Evolutionary conservation across 2,329 filamentous ascomycete species (phyloP), one percentile per base, ranked within the genome.

Genomic region (Thielaviopsis musarum): DNA sequence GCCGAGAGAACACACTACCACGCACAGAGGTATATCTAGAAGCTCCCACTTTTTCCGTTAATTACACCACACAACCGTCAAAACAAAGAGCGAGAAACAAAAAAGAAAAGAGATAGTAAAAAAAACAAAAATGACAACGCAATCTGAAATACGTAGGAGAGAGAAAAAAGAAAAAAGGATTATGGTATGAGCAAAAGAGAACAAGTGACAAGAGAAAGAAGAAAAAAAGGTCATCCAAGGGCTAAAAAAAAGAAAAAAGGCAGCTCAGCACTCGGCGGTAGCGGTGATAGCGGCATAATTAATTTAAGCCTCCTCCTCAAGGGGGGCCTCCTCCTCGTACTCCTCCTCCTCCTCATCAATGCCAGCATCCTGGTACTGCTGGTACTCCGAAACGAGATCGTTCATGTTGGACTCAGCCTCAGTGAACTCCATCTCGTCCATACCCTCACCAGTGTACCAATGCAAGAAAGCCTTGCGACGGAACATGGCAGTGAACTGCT

Each of bases 381-480:
- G 93, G 82, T 98, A 98, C 77, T 98, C 93, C 64, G 90, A 95
- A 70, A 98, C 91, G 72, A 98, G 80, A 76, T 98, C 93, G 81
- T 98, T 97, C 93, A 98, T 97, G 83, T 98, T 98, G 78, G 88
- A 95, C 85, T 98, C 93, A 69, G 93, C 93, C 83, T 98, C 93
- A 72, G 93, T 98, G 82, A 98, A 98, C 81, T 98, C 93, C 93
- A 98, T 97, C 86, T 98, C 93, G 78, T 98, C 93, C 93, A 98
- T 98, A 79, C 93, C 93, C 83, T 98, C 93, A 72, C 91, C 91
- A 84, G 93, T 98, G 80, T 98, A 98, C 93, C 93, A 98, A 82
- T 97, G 93, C 84, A 98, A 88, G 90, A 98, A 98, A 85, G 93
- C 93, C 88, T 97, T 98, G 79, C 93, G 90, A 79, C 93, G 84